phyloP scores from a whole-genome alignment of 2,329 filamentous ascomycete species.

The Sarocladiaceae sp. region DNA sequence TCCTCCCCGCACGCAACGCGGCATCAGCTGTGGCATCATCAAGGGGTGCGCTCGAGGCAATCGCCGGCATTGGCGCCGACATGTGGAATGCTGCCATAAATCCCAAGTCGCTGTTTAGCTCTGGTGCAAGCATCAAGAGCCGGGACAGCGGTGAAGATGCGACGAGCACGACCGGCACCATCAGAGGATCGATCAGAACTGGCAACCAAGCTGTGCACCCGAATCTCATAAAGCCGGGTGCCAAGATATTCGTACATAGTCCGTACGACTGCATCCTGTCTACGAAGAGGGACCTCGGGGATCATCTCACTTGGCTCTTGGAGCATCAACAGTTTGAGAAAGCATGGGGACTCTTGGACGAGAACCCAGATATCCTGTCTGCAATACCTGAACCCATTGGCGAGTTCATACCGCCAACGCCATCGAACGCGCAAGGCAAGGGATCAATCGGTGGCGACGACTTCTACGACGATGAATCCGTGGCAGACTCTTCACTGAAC shows the following conservation, averaged over 20 bases:
- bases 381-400: slow-evolving; percentile 31
- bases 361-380: slow-evolving; percentile 69
- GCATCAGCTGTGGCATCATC: slow-evolving; percentile 58
- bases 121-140: slow-evolving; percentile 69
- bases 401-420: slow-evolving; percentile 34
- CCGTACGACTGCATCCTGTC: slow-evolving; percentile 95
- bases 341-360: slow-evolving; percentile 83
- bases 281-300: slow-evolving; percentile 76
- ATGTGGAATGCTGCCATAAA: slow-evolving; percentile 91
- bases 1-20: slow-evolving; percentile 68
- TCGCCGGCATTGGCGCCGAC: slow-evolving; percentile 65
- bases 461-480: slow-evolving; percentile 63
- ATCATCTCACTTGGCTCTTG: slow-evolving; percentile 81
- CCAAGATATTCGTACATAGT: slow-evolving; percentile 87
- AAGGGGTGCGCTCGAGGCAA: slow-evolving; percentile 67
- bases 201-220: slow-evolving; percentile 39
- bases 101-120: slow-evolving; percentile 80
- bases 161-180: slow-evolving; percentile 26
- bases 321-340: slow-evolving; percentile 75
- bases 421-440: slow-evolving; percentile 33
- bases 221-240: slow-evolving; percentile 47
- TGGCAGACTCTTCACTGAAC: slow-evolving; percentile 52
- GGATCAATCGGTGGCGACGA: slow-evolving; percentile 43
- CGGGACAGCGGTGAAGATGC: slow-evolving; percentile 53
- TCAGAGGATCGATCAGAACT: slow-evolving; percentile 19